Percentiles rank a stretch among this genome's conserved stretches.
Conservation (phyloP, 75 land plant species). For the Sequoiadendron giganteum region DNA sequence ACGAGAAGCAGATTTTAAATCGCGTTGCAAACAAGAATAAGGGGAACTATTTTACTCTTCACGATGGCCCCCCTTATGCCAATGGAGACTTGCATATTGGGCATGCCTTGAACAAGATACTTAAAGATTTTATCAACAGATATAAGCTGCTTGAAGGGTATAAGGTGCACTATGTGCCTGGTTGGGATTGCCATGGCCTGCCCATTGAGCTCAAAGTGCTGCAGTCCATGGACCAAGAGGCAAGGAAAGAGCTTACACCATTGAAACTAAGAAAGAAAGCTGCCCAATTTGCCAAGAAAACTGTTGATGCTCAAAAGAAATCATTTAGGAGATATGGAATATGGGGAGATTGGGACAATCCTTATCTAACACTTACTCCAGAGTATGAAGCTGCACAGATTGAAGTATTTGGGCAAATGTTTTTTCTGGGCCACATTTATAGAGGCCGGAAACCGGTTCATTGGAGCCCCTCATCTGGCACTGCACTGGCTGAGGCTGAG, state of each 20-base stretch:
- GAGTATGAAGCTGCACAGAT: constrained; percentile 99
- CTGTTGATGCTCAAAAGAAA: constrained; percentile 84
- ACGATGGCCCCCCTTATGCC: constrained; percentile 99
- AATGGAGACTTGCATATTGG: constrained; percentile 96
- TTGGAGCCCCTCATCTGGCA: constrained; percentile 99
- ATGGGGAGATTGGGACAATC: constrained; percentile 95
- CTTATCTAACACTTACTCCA: constrained; percentile 91
- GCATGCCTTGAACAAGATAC: constrained; percentile 95
- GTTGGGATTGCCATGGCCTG: constrained; percentile 99
- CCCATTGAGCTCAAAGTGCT: constrained; percentile 98
- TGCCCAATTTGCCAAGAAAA: constrained; percentile 89
- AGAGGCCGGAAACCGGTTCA: constrained; percentile 98
- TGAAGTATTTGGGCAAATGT: constrained; percentile 94
- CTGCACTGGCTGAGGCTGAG: constrained; percentile 99
- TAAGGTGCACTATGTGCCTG: constrained; percentile 86
- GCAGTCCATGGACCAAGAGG: constrained; percentile 87
- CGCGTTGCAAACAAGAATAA: constrained; percentile 61
- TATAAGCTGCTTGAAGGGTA: constrained; percentile 89
- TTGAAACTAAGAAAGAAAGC: constrained; percentile 89
- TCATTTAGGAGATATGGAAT: constrained; percentile 97
- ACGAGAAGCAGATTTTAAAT: constrained; percentile 75
- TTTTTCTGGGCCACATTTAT: constrained; percentile 83
- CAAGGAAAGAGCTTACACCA: constrained; percentile 86
- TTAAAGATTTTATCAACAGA: constrained; percentile 97
- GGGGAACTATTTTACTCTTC: constrained; percentile 82